Evolutionary conservation across 805 yeast species (phyloP).

Genomic region (Scheffersomyces spartinae): DNA sequence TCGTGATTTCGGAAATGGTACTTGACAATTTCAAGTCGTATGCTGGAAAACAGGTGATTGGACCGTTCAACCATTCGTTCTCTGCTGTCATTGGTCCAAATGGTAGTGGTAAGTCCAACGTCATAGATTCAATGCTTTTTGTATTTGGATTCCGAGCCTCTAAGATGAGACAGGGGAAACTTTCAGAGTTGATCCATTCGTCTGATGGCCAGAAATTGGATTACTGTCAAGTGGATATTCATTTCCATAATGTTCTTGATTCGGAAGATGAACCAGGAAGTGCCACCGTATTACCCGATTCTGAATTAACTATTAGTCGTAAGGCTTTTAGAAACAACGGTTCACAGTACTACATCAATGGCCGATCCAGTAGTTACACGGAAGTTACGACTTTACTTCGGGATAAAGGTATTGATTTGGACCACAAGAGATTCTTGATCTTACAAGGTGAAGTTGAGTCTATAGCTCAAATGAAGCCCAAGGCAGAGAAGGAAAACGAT

Average conservation of each 20-base stretch:
- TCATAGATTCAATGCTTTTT: conserved; percentile 89
- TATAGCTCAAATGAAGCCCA: conserved; percentile 97
- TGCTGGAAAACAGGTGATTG: conserved; percentile 86
- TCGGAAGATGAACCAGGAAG: conserved; percentile 24
- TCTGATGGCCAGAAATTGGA: conserved; percentile 63
- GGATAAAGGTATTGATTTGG: conserved; percentile 82
- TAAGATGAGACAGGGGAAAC: conserved; percentile 91
- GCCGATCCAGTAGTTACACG: conserved; percentile 55
- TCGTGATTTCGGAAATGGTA: conserved; percentile 65
- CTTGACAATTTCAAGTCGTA: conserved; percentile 87
- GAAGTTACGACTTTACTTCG: conserved; percentile 68
- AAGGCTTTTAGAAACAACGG: conserved; percentile 66
- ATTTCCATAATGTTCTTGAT: conserved; percentile 70
- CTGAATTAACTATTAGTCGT: conserved; percentile 64
- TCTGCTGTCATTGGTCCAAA: conserved; percentile 98
- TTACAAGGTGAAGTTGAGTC: conserved; percentile 97
- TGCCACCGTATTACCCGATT: conserved; percentile 36
- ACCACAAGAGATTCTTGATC: conserved; percentile 88
- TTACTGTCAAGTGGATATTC: conserved; percentile 84
- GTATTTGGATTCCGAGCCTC: conserved; percentile 95
- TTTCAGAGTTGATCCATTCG: conserved; percentile 88
- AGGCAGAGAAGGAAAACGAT: conserved; percentile 84
- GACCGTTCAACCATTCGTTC: conserved; percentile 89
- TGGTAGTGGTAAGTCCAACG: conserved; percentile 97
- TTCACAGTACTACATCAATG: conserved; percentile 71